Base-by-base conservation (phyloP, 1,284 basidiomycete species). In the Salmacisia buchloeana region DNA sequence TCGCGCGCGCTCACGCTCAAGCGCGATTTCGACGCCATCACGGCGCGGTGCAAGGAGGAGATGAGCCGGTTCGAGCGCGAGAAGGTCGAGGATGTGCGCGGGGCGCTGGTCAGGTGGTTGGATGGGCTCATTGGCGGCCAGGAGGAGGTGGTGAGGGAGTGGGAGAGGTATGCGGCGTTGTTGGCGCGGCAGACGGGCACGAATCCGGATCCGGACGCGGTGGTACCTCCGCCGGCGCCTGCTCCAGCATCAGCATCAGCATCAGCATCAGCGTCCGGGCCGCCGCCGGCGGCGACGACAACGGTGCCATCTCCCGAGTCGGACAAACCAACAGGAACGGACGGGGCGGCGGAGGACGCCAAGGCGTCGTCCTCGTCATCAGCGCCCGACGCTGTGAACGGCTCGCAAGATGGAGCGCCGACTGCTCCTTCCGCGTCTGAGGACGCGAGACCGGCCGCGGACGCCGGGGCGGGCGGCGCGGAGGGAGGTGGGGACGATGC, bases 21-120 rank as follows among this genome's bases (percentile, higher is more conserved):
- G 72, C 85, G 87, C 60, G 91, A 96, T 68, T 98, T 91, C 76
- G 92, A 97, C 52, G 85, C 89, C 33, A 88, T 90, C 5, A 89
- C 91, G 31, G 88, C 88, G 69, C 83, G 96, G 29, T 88, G 93
- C 74, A 97, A 97, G 81, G 82, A 85, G 3, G 96, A 99, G 82
- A 88, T 96, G 74, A 87, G 87, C n/a, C 83, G 93, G 35, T 97
- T 98, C 77, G 94, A 99, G 81, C 85, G 88, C 74, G 94, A 97
- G 81, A 86, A 93, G 49, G 86, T 97, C 33, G 87, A 91, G 54
- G 92, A 94, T 75, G 91, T 94, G 79, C 92, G 91, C 77, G 82
- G 84, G 35, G 84, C 87, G 1, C 80, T 94, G 63, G 88, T 89
- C 72, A 83, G 83, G 1, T 92, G 91, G 81, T 81, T 94, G 64